These are phyloP conservation scores for Psilocybe subaeruginosa DNA, from an alignment of 768 basidiomycete genomes.

Conservation along the genomic window DNA sequence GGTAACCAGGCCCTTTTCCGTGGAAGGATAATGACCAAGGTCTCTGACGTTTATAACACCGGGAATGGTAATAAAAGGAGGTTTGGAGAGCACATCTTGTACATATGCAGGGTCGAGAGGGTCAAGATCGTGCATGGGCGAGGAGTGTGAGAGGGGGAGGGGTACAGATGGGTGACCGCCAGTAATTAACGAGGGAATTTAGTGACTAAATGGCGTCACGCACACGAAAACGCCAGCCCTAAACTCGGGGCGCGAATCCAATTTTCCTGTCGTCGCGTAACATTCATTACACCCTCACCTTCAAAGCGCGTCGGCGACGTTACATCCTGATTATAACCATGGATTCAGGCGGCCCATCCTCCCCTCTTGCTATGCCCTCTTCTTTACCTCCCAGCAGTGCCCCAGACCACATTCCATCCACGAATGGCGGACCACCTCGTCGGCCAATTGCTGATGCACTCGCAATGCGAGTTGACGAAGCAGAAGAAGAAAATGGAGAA, in stretches of 20 bases:
- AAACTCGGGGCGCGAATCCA: conserved; percentile 29
- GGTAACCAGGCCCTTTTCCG: conserved; percentile 51
- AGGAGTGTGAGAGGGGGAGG: conserved; percentile 1
- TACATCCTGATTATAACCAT: conserved; percentile 33
- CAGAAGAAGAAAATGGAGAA: conserved; percentile 43
- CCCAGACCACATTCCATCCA: conserved; percentile 39
- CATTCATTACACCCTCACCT: conserved; percentile 6
- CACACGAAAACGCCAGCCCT: conserved; percentile 45
- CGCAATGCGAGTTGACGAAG: conserved; percentile 58
- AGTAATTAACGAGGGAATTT: conserved; percentile 13
- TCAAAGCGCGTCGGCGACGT: conserved; percentile 15
- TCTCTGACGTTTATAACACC: conserved; percentile 80
- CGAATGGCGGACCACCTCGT: conserved; percentile 36
- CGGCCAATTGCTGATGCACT: conserved; percentile 55
- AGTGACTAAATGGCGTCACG: conserved; percentile 25
- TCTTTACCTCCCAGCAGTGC: conserved; percentile 56
- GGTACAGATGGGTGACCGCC: neutral
- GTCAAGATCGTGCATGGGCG: conserved; percentile 52
- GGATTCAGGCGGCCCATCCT: conserved; percentile 57
- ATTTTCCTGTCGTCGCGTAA: conserved; percentile 39
- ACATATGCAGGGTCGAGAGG: conserved; percentile 72
- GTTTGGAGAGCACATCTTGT: conserved; percentile 60
- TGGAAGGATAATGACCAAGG: conserved; percentile 64
- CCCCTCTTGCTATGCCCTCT: conserved; percentile 54
- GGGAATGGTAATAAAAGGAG: conserved; percentile 70